Base-by-base conservation (phyloP, 1,284 basidiomycete genomes). In the Mycena citricolor region DNA sequence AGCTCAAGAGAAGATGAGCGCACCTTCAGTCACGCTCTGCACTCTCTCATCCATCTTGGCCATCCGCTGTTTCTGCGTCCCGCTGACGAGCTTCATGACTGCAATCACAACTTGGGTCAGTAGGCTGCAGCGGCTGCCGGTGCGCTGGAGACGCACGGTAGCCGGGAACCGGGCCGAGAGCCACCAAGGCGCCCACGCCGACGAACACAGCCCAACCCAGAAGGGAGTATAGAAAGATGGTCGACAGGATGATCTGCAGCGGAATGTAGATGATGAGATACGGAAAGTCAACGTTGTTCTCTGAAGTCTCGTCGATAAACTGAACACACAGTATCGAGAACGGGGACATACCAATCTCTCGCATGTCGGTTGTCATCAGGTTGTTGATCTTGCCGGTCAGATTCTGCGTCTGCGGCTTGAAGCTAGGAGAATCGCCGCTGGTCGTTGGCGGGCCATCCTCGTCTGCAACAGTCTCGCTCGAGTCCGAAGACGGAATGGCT, bases 81-180 rank as follows among this genome's bases (percentile, higher is more conserved):
- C 53, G 39, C 61, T 59, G 6, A 63, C 53, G 17, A 52, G 32
- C 11, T 47, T 23, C n/a, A n/a, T n/a, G n/a, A n/a, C n/a, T n/a
- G n/a, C n/a, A n/a, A n/a, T n/a, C n/a, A n/a, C n/a, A n/a, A n/a
- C n/a, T n/a, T n/a, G n/a, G 47, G 30, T 42, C 26, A 23, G 22
- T 37, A 21, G 54, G 47, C 28, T 55, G 49, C 21, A 55, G 44
- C 20, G 62, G 65, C n/a, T n/a, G n/a, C n/a, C n/a, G n/a, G n/a
- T n/a, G n/a, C n/a, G n/a, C n/a, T n/a, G n/a, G n/a, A n/a, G n/a
- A n/a, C 4, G 68, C 65, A 20, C 71, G 56, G 32, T 63, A 66
- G 14, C 69, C 74, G 6, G 78, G 77, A 1, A 84, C 45, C 0
- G 83, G 83, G 29, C 80, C 68, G 19, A 74, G 56, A 5, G 67